Evolutionary conservation across 116 monocot genomes (phyloP).

Genomic region (Dioscorea cayenensis): DNA sequence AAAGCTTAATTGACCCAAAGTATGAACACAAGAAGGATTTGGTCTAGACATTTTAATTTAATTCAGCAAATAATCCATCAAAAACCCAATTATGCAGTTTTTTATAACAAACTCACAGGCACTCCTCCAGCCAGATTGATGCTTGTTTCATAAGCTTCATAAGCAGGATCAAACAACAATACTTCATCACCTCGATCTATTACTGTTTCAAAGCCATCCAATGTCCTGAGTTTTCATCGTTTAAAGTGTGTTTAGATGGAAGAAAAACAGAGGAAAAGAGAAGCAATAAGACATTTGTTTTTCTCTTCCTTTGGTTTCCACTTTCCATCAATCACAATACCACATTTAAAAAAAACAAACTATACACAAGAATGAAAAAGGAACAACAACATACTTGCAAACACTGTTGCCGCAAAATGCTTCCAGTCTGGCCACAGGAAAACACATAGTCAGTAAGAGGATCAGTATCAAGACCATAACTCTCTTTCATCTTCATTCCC

Average conservation of each 20-base stretch:
- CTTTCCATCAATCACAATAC: background rate
- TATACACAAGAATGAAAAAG: background rate
- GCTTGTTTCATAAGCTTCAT: constrained; percentile 78
- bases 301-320: background rate
- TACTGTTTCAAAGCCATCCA: constrained; percentile 29
- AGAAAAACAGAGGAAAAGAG: too few species aligned
- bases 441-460: constrained; percentile 66
- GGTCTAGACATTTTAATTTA: background rate
- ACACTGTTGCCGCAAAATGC: constrained; percentile 77
- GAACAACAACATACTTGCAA: constrained; percentile 47
- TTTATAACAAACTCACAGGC: constrained; percentile 49
- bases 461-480: constrained; percentile 47
- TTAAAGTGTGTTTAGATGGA: too few species aligned
- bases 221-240: background rate
- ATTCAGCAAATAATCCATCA: background rate
- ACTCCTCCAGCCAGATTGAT: constrained; percentile 72
- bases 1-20: background rate
- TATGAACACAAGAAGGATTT: background rate
- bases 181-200: constrained; percentile 78
- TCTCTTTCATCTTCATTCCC: constrained; percentile 46
- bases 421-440: constrained; percentile 82
- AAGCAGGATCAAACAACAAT: constrained; percentile 86
- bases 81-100: background rate
- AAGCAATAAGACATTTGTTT: background rate
- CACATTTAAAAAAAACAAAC: background rate